A percentile compares a stretch with the other conserved stretches of the same genome.
phyloP scores from a whole-genome alignment of 2,329 filamentous ascomycete genomes.

The Ophiostoma triangulosporum region DNA sequence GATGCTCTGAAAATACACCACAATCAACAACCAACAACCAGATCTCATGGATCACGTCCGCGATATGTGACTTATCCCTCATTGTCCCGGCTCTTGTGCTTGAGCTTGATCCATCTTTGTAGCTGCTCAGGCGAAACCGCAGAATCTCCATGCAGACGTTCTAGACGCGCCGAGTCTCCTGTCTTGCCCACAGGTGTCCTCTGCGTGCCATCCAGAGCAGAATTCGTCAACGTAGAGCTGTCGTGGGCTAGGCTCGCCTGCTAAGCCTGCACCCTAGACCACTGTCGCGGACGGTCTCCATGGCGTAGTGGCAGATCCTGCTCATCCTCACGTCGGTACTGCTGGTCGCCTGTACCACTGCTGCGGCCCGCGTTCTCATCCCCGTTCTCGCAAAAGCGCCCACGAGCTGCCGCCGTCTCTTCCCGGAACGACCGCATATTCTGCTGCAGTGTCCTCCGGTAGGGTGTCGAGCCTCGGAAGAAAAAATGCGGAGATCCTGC shows the following conservation, averaged over 20 bases:
- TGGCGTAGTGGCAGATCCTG: constrained; percentile 10
- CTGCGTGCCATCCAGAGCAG: background rate
- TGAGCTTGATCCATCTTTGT: constrained; percentile 9
- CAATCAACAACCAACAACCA: background rate
- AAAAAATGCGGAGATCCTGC: constrained; percentile 22
- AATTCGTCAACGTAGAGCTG: background rate
- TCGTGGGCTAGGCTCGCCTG: constrained; percentile 11
- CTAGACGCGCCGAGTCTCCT: constrained; percentile 1
- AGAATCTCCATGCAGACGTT: constrained; percentile 7
- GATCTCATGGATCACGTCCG: background rate
- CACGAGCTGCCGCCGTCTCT: background rate
- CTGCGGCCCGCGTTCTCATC: background rate
- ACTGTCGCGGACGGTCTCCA: constrained; percentile 8
- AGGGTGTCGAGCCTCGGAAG: constrained; percentile 42
- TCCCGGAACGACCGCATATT: constrained; percentile 28
- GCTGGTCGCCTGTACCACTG: background rate
- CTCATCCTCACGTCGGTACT: background rate
- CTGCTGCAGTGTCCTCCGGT: constrained; percentile 35
- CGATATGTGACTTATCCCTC: too few relatives aligned
- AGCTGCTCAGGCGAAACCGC: constrained; percentile 11
- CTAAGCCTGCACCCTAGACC: constrained; percentile 14
- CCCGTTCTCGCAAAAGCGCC: background rate
- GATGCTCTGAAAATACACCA: background rate
- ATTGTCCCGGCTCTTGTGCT: background rate
- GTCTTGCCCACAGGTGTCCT: background rate